Evolutionary conservation across 805 yeast species (phyloP), one percentile per base, ranked within the genome.

Genomic region (Millerozyma miso): DNA sequence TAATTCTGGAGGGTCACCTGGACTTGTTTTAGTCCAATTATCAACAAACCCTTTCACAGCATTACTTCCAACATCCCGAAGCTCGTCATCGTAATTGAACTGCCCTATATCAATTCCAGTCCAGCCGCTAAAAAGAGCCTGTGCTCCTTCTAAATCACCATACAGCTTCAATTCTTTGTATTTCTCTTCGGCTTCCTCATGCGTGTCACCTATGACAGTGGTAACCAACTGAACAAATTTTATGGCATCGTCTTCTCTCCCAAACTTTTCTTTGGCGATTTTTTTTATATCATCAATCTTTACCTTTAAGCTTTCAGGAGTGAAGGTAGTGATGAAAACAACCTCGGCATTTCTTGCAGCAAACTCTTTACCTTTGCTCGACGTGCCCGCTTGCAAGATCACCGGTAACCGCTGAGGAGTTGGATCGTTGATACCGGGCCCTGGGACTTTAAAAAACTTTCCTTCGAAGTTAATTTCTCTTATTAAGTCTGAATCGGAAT

Each of bases 301-400:
- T 12, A 43, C 50, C 2, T 53, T 59, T 31, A 68, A 47, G 4
- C 38, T 44, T 19, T 53, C 57, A 3, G 74, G 69, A 4, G 64
- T 55, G 31, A 58, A 53, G 3, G 65, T 65, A 13, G 64, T 58
- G n/a, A 66, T 55, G 45, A 72, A 72, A 3, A 69, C 64, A 12
- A 61, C 64, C 47, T 72, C 77, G 0, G 75, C 76, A 49, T 66
- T 60, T 44, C 62, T 62, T 4, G 77, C 73, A 2, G 73, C 76
- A 43, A 68, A 58, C 13, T 67, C 67, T 33, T 59, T 56, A 5
- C 77, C 77, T 19, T 56, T 57, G 8, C 62, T 52, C 4, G 76
- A 71, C 18, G 70, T 56, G 3, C 77, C 77, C 2, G 77, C 77
- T 51, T 71, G 74, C 34, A 71, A 57, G 31, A 72, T 50, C 7